Evolutionary conservation across 345 rosid species (phyloP), one percentile per base, ranked within the genome.

Genomic region (Clarkia xantiana): DNA sequence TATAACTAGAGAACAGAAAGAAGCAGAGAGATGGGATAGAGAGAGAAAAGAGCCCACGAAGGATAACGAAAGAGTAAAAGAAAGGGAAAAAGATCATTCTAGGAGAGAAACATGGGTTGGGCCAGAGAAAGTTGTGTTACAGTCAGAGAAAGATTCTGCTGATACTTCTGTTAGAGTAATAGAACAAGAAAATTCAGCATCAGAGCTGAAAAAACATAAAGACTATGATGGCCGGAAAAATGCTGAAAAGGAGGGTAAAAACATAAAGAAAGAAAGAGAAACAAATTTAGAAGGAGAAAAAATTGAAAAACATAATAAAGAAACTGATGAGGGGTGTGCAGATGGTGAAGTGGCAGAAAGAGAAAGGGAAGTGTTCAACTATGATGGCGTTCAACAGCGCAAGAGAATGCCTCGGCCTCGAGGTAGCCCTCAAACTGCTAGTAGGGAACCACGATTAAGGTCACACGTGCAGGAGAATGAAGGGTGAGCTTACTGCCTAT

Each of bases 361-460:
- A 75, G 99, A 93, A 50, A 84, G 80, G 63, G 99, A 82, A 52
- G 71, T 58, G 49, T 74, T 93, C 61, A 76, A 62, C 61, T 72
- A 72, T 68, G 99, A 72, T 62, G 99, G 96, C 60, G 84, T 84
- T 60, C 99, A 91, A 69, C 96, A 84, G 72, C 82, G 91, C 49
- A 91, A 84, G 82, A 76, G 95, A 74, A 80, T 88, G 97, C 88
- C 77, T 50, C 71, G 95, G 52, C 83, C 99, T 16, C 82, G 95
- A 67, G 91, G 94, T 45, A 87, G 97, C 62, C 94, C 97, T 51
- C 95, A 80, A 60, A 63, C 76, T 55, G 63, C 70, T 41, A 82
- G 73, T 34, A 84, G 88, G 14, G 96, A 93, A 40, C 69, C 78
- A 11, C 70, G 71, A 45, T 80, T 67, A 42, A 76, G 72, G 68